A percentile compares a stretch with the other conserved stretches of the same genome.
These are phyloP conservation scores for Graphium sp. DNA, from an alignment of 2,329 filamentous ascomycete genomes.

Conservation along the genomic window DNA sequence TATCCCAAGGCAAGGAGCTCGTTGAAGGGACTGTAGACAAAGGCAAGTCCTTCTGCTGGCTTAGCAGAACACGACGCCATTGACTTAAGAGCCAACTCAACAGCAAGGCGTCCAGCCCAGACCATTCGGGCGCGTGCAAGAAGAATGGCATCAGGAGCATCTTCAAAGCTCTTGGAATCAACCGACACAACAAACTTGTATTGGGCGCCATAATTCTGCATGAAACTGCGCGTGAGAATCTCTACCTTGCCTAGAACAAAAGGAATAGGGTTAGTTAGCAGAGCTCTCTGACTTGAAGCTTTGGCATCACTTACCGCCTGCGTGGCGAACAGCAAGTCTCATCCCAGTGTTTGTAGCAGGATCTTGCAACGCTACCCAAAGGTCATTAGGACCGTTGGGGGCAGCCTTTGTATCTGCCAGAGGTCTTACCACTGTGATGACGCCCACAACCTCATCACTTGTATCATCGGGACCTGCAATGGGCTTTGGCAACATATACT, in stretches of 20 bases:
- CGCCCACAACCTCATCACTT: conserved; percentile 33
- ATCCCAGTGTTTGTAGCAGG: conserved; percentile 17
- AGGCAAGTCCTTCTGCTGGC: conserved; percentile 1
- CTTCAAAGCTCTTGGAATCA: conserved; percentile 27
- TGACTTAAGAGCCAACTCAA: conserved; percentile 12
- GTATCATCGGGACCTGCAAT: no score
- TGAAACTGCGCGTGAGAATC: conserved; percentile 31
- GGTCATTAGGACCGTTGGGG: conserved; percentile 38
- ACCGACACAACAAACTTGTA: conserved; percentile 50
- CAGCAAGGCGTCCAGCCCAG: conserved; percentile 31
- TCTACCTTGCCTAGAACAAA: conserved; percentile 20
- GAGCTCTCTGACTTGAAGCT: neutral
- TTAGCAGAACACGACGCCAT: conserved; percentile 1
- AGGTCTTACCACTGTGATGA: conserved; percentile 38
- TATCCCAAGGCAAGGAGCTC: conserved; percentile 48
- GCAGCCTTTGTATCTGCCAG: conserved; percentile 31
- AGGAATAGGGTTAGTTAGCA: conserved; percentile 9
- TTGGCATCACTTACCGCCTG: conserved; percentile 14
- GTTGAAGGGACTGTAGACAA: conserved; percentile 31
- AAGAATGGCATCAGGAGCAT: conserved; percentile 29
- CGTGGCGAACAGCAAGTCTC: conserved; percentile 18
- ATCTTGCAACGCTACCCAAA: conserved; percentile 34
- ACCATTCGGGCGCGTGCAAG: conserved; percentile 32
- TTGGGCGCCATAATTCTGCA: conserved; percentile 42
- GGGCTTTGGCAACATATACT: no score